These are phyloP conservation scores for Ampelocalamus luodianensis DNA, from an alignment of 176 grass and related monocot genomes.

Conservation along the genomic window DNA sequence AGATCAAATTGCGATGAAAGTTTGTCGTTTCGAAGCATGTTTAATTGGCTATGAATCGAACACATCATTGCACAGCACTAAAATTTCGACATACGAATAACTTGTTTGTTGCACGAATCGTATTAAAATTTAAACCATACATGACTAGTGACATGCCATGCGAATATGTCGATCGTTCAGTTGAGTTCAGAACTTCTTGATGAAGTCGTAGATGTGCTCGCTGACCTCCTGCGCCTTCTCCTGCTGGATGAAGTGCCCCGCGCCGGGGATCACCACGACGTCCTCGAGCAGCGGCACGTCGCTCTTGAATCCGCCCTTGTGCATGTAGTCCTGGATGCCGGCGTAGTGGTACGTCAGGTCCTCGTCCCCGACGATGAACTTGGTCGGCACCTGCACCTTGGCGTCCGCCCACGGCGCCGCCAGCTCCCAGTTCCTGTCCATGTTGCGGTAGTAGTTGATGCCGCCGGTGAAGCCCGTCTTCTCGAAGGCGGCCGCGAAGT, in stretches of 20 bases:
- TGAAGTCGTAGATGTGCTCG: conserved; percentile 52
- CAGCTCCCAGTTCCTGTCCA: conserved; percentile 68
- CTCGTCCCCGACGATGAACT: conserved; percentile 57
- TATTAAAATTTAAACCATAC: no score
- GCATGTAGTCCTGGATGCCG: conserved; percentile 57
- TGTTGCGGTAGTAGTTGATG: conserved; percentile 66
- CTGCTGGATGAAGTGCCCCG: conserved; percentile 53
- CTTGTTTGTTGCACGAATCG: no score
- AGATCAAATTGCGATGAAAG: no score
- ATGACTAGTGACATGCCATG: no score
- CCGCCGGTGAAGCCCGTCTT: conserved; percentile 50
- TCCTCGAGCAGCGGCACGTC: conserved; percentile 60
- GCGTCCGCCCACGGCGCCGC: conserved; percentile 54
- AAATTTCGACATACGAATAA: no score
- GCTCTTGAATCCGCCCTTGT: conserved; percentile 58
- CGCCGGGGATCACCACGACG: conserved; percentile 48
- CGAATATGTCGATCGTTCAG: no score
- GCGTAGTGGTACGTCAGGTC: conserved; percentile 59
- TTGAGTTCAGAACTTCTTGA: conserved; percentile 45
- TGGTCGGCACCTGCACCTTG: conserved; percentile 49
- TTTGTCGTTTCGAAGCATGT: background rate
- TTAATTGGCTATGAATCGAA: background rate
- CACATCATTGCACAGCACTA: background rate
- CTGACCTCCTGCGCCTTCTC: conserved; percentile 49
- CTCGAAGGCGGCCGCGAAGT: conserved; percentile 54